A percentile compares a stretch with the other conserved stretches of the same genome.
phyloP scores from a whole-genome alignment of 257 asterid genomes.

The Phtheirospermum japonicum region DNA sequence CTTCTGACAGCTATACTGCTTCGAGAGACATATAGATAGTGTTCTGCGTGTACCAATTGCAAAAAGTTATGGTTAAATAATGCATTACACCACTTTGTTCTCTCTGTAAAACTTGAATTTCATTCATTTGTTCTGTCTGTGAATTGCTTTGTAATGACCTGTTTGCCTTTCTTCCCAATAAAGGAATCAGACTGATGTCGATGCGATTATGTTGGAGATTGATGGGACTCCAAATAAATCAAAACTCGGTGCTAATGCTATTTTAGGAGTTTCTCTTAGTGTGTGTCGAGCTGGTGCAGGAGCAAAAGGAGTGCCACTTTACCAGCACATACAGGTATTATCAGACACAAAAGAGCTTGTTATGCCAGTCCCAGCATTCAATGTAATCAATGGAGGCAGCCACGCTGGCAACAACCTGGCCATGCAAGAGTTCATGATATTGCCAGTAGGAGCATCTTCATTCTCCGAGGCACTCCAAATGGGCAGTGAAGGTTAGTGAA shows the following conservation, averaged over 20 bases:
- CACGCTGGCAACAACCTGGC: constrained; percentile 99
- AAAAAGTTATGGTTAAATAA: not conserved
- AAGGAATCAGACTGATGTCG: constrained; percentile 84
- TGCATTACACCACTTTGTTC: constrained; percentile 3
- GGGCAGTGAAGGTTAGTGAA: constrained; percentile 90
- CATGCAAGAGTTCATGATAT: constrained; percentile 96
- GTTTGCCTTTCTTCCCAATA: constrained; percentile 16
- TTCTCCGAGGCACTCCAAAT: constrained; percentile 85
- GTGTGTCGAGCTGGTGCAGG: constrained; percentile 98
- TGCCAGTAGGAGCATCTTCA: constrained; percentile 90
- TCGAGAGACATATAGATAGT: too few species aligned
- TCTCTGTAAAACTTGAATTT: not conserved
- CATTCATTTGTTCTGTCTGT: constrained; percentile 1
- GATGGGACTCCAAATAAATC: constrained; percentile 96
- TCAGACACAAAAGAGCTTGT: constrained; percentile 86
- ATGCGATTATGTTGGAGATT: constrained; percentile 81
- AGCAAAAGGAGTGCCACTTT: constrained; percentile 79
- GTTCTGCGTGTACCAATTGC: too few species aligned
- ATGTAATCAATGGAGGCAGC: constrained; percentile 97
- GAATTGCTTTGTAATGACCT: constrained; percentile 17
- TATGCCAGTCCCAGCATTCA: constrained; percentile 99
- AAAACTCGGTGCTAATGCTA: constrained; percentile 93
- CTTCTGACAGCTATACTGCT: too few species aligned
- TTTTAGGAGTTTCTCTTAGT: constrained; percentile 93
- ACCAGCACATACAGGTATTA: constrained; percentile 86